phyloP scores from a whole-genome alignment of 768 basidiomycete species.

The Panus rudis region DNA sequence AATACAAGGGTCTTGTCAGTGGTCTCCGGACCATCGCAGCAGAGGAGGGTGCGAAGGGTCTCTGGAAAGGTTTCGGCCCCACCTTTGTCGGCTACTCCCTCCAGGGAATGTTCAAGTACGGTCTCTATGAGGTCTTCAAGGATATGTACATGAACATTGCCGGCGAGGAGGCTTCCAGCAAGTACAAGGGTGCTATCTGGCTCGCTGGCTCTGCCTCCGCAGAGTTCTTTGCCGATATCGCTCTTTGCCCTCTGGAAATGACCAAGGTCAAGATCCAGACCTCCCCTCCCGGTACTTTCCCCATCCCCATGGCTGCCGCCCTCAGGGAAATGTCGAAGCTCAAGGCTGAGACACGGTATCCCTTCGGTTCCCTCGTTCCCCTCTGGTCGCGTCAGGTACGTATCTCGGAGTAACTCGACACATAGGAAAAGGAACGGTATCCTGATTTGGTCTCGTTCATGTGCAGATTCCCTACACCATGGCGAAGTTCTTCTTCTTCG shows the following conservation, averaged over 20 bases:
- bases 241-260: slow-evolving; percentile 93
- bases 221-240: slow-evolving; percentile 93
- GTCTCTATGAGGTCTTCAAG: slow-evolving; percentile 97
- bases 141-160: slow-evolving; percentile 85
- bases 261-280: slow-evolving; percentile 90
- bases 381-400: slow-evolving; percentile 83
- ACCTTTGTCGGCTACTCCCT: slow-evolving; percentile 91
- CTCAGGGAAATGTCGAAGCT: slow-evolving; percentile 61
- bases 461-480: slow-evolving; percentile 92
- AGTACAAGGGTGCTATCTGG: slow-evolving; percentile 90
- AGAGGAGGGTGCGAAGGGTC: slow-evolving; percentile 78
- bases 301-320: slow-evolving; percentile 65
- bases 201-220: slow-evolving; percentile 90
- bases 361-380: slow-evolving; percentile 79
- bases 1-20: slow-evolving; percentile 63
- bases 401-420: too few relatives aligned
- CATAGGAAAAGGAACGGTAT: too few relatives aligned
- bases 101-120: slow-evolving; percentile 98
- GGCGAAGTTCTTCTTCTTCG: slow-evolving; percentile 98
- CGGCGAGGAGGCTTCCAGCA: slow-evolving; percentile 70
- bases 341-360: slow-evolving; percentile 69
- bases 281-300: slow-evolving; percentile 68
- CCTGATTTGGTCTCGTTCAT: not conserved
- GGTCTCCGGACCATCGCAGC: slow-evolving; percentile 59
- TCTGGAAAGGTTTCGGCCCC: slow-evolving; percentile 94